Conservation (phyloP, 208 protist genomes). For the Trypanosoma lewisi region DNA sequence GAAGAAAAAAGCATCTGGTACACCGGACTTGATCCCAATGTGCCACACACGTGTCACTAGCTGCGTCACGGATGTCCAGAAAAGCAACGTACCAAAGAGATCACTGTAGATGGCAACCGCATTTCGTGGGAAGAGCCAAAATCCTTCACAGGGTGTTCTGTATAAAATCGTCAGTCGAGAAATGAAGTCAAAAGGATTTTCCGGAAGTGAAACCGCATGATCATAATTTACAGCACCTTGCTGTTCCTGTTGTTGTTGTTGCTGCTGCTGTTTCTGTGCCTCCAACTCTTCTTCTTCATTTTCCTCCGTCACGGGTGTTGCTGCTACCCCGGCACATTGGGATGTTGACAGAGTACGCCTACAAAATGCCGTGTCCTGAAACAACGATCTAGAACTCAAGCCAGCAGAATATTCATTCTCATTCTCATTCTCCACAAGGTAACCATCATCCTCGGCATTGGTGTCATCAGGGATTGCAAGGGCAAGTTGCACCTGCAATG, state of each 20-base stretch:
- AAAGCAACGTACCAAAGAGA: constrained; percentile 61
- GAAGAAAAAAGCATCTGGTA: constrained; percentile 73
- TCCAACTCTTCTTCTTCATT: neutral
- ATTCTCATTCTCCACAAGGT: neutral
- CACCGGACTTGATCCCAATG: constrained; percentile 45
- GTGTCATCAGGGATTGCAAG: constrained; percentile 3
- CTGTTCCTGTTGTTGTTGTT: neutral
- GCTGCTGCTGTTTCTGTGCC: too few relatives aligned
- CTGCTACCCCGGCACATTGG: too few relatives aligned
- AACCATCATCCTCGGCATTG: neutral
- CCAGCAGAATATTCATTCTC: neutral
- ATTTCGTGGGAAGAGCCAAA: constrained; percentile 31
- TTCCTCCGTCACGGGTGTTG: neutral
- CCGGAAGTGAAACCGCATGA: constrained; percentile 7
- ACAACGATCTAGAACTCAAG: neutral
- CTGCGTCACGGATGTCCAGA: constrained; percentile 70
- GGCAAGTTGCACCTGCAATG: constrained; percentile 21
- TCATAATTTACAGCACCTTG: neutral
- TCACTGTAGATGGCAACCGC: constrained; percentile 28
- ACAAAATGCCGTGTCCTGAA: constrained; percentile 19
- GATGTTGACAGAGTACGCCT: neutral
- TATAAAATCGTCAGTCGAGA: constrained; percentile 22
- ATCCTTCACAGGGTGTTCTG: constrained; percentile 1
- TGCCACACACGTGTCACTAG: constrained; percentile 56
- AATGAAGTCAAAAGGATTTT: constrained; percentile 39